These are phyloP conservation scores for Fagus sylvatica DNA, from an alignment of 306 rosid genomes.

Conservation along the genomic window DNA sequence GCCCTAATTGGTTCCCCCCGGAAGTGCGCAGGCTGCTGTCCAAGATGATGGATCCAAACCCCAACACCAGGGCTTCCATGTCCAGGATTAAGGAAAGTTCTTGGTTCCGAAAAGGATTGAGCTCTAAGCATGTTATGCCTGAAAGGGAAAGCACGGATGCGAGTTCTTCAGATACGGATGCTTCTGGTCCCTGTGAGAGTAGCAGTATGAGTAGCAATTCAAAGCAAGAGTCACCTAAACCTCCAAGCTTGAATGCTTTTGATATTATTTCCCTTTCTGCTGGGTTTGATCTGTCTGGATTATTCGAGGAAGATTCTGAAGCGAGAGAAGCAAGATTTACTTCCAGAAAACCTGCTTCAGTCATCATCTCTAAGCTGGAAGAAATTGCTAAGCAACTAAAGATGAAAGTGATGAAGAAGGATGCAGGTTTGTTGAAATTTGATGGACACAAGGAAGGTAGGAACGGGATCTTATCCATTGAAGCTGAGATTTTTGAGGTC, in stretches of 20 bases:
- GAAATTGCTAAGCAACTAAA: conserved; percentile 57
- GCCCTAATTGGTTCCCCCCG: conserved; percentile 70
- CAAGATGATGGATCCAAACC: conserved; percentile 71
- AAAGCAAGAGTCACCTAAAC: conserved; percentile 45
- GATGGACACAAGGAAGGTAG: conserved; percentile 64
- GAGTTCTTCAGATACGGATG: conserved; percentile 27
- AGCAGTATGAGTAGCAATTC: conserved; percentile 33
- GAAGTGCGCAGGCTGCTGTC: conserved; percentile 56
- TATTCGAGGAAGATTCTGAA: conserved; percentile 49
- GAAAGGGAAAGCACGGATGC: conserved; percentile 26
- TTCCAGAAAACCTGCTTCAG: conserved; percentile 62
- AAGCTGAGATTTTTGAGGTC: conserved; percentile 80
- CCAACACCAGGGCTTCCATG: conserved; percentile 56
- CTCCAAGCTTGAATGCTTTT: conserved; percentile 69
- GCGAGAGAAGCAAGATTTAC: conserved; percentile 66
- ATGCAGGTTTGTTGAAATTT: conserved; percentile 61
- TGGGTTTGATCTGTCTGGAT: conserved; percentile 72
- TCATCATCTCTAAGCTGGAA: conserved; percentile 69
- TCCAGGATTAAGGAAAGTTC: conserved; percentile 51
- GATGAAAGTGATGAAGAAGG: conserved; percentile 69
- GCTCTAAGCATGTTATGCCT: conserved; percentile 25
- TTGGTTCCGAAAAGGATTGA: conserved; percentile 68
- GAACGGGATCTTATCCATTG: conserved; percentile 70
- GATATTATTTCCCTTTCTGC: conserved; percentile 74
- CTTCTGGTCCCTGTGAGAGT: conserved; percentile 34